Percentiles rank a stretch among this genome's conserved stretches.
phyloP scores from a whole-genome alignment of 75 land plant genomes.

The Sequoia sempervirens region DNA sequence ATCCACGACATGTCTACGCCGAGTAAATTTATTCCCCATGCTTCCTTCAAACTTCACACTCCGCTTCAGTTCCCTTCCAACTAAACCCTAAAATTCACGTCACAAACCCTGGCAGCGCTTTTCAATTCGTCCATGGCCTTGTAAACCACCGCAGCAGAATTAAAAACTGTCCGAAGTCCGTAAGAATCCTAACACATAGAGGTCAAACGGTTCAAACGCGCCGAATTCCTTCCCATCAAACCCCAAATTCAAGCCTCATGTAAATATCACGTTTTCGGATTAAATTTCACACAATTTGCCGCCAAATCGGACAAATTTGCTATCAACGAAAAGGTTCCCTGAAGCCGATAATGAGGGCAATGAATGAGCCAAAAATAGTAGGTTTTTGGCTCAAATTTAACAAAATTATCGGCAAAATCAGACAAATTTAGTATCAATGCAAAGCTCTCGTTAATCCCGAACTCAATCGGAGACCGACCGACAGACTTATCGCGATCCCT shows the following conservation, averaged over 20 bases:
- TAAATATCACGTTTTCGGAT: background rate
- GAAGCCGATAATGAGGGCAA: background rate
- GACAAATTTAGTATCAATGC: background rate
- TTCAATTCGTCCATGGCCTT: background rate
- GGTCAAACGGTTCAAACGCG: background rate
- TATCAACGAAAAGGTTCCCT: background rate
- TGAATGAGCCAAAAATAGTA: background rate
- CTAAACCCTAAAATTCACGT: slow-evolving; percentile 1
- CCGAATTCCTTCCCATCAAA: slow-evolving; percentile 4
- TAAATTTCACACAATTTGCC: background rate
- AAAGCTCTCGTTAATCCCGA: background rate
- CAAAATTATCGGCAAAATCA: background rate
- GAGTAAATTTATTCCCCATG: slow-evolving; percentile 83
- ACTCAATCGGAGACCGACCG: background rate
- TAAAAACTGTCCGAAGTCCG: background rate
- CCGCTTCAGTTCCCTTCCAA: background rate
- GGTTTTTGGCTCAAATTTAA: background rate
- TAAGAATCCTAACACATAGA: background rate
- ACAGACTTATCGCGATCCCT: background rate
- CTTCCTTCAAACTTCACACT: background rate
- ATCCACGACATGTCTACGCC: slow-evolving; percentile 62
- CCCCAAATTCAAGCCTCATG: background rate
- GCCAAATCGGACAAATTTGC: background rate
- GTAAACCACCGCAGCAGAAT: background rate
- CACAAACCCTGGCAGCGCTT: background rate